Conservation (phyloP, 2,329 filamentous ascomycete species). For the Hymenoscyphus repandus region DNA sequence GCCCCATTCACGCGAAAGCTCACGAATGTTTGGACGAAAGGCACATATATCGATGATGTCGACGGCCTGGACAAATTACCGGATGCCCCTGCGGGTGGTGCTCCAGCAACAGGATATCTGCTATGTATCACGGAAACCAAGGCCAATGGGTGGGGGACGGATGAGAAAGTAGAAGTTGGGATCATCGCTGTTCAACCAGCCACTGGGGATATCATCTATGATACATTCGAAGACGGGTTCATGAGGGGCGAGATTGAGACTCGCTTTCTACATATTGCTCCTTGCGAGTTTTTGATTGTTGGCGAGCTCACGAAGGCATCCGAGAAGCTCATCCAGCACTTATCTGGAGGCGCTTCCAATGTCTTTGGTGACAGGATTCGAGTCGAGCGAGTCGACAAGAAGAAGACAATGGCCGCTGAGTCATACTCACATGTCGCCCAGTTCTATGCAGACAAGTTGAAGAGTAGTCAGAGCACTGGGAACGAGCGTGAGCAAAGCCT, state of each 20-base stretch:
- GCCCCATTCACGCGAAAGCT: constrained; percentile 87
- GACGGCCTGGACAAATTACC: constrained; percentile 63
- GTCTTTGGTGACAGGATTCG: constrained; percentile 88
- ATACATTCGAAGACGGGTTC: constrained; percentile 94
- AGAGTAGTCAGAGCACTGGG: constrained; percentile 46
- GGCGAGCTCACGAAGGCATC: constrained; percentile 86
- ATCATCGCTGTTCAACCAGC: constrained; percentile 91
- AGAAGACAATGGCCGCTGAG: constrained; percentile 77
- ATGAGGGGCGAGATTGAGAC: constrained; percentile 97
- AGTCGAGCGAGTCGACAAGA: constrained; percentile 71
- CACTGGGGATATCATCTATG: constrained; percentile 93
- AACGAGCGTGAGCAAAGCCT: constrained; percentile 58
- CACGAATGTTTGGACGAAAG: constrained; percentile 96
- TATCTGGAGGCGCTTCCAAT: constrained; percentile 84
- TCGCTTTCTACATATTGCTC: constrained; percentile 87
- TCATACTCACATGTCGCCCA: constrained; percentile 83
- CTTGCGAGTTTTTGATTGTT: constrained; percentile 91
- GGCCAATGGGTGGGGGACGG: constrained; percentile 73
- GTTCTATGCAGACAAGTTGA: constrained; percentile 87
- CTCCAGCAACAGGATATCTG: constrained; percentile 73
- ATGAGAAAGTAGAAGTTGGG: constrained; percentile 90
- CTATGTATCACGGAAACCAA: constrained; percentile 86
- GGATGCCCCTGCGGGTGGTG: constrained; percentile 52
- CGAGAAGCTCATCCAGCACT: constrained; percentile 84
- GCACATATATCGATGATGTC: constrained; percentile 91